Conservation (phyloP, 352 stramenopile genomes). For the Pythium apleroticum region DNA sequence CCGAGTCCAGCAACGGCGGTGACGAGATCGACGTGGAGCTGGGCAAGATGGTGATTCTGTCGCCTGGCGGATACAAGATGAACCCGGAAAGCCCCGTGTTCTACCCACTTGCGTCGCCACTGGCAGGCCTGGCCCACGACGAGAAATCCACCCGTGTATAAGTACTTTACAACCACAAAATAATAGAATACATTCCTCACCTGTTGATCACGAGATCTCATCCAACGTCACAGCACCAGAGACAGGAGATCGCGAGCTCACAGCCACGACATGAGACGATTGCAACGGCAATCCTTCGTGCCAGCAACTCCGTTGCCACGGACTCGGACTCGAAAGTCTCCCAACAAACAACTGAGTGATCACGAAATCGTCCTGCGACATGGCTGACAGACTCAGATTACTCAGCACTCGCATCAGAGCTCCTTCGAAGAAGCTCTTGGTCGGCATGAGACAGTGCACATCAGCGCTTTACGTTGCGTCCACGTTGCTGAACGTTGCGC, state of each 20-base stretch:
- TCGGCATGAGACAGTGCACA: slow-evolving; percentile 1
- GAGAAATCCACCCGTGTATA: not conserved
- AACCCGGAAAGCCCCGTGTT: not conserved
- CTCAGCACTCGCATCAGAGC: not conserved
- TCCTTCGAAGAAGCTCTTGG: not conserved
- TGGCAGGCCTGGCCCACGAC: not conserved
- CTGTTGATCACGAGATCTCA: not conserved
- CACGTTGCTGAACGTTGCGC: not conserved
- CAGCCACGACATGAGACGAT: too few species aligned
- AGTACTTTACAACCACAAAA: not conserved
- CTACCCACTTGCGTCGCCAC: not conserved
- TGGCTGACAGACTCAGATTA: not conserved
- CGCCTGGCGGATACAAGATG: not conserved
- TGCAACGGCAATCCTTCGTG: too few species aligned
- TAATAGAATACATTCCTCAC: not conserved
- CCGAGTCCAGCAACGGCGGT: not conserved
- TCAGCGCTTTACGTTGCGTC: not conserved
- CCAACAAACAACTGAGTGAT: not conserved
- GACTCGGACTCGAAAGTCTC: too few species aligned
- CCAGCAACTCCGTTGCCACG: too few species aligned
- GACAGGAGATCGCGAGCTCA: too few species aligned
- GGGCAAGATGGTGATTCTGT: not conserved
- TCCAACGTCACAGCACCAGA: too few species aligned
- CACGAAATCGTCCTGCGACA: not conserved
- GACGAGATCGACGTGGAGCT: not conserved